Percentiles rank a stretch among this genome's conserved stretches.
These are phyloP conservation scores for Colletotrichum gloeosporioides DNA, from an alignment of 2,329 filamentous ascomycete genomes.

Conservation along the genomic window DNA sequence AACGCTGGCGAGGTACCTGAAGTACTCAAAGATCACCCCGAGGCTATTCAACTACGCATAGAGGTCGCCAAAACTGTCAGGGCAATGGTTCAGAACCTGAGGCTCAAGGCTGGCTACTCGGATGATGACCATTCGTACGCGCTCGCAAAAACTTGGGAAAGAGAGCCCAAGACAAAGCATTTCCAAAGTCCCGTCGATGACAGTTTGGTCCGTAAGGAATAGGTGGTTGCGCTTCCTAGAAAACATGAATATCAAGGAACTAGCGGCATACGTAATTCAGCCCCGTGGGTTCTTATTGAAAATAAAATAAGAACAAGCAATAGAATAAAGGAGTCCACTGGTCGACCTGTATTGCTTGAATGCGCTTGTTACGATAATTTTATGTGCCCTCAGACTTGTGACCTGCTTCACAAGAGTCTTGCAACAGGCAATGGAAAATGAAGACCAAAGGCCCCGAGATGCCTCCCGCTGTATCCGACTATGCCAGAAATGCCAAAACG, in stretches of 20 bases:
- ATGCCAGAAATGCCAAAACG: neutral
- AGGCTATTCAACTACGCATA: conserved; percentile 73
- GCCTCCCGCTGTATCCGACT: neutral
- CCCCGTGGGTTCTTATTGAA: neutral
- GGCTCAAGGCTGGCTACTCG: conserved; percentile 72
- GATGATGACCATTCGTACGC: conserved; percentile 82
- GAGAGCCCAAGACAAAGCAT: conserved; percentile 51
- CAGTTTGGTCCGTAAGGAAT: conserved; percentile 44
- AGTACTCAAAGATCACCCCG: conserved; percentile 69
- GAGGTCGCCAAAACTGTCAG: conserved; percentile 83
- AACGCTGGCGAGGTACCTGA: conserved; percentile 66
- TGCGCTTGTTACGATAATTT: neutral
- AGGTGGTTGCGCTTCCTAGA: neutral
- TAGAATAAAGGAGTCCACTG: neutral
- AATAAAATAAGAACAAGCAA: neutral
- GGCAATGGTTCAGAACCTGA: conserved; percentile 79
- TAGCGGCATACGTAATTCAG: neutral
- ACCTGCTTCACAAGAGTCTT: neutral
- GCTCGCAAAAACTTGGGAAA: conserved; percentile 81
- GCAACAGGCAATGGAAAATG: neutral
- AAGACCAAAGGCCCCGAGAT: neutral
- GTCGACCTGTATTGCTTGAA: neutral
- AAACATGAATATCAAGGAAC: neutral
- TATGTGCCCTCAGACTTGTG: neutral
- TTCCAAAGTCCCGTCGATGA: conserved; percentile 61